These are phyloP conservation scores for Epicoccum nigrum DNA, from an alignment of 2,329 filamentous ascomycete genomes.

Conservation along the genomic window DNA sequence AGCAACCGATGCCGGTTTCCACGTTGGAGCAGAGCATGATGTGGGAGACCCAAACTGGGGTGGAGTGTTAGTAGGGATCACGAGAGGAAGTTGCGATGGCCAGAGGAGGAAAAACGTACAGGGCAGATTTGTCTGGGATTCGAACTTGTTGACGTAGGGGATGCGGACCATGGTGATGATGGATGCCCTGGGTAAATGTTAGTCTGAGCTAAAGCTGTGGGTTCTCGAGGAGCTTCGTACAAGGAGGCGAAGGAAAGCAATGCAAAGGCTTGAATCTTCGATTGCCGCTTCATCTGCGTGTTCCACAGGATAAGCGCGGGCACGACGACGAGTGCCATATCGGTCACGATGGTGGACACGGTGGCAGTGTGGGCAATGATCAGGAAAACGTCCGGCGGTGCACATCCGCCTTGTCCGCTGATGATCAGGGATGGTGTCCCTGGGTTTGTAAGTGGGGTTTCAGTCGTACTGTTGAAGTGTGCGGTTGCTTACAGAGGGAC, in stretches of 20 bases:
- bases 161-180: conserved; percentile 23
- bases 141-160: conserved; percentile 32
- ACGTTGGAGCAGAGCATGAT: conserved; percentile 33
- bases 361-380: conserved; percentile 31
- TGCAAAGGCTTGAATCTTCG: conserved; percentile 30
- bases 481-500: conserved; percentile 8
- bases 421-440: conserved; percentile 19
- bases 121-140: conserved; percentile 19
- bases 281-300: conserved; percentile 31
- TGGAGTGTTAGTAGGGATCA: not conserved
- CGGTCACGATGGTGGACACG: conserved; percentile 27
- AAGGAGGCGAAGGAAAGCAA: conserved; percentile 29
- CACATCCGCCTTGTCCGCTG: conserved; percentile 22
- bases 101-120: conserved; percentile 19
- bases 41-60: conserved; percentile 31
- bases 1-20: conserved; percentile 32
- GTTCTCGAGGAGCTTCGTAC: too few species aligned
- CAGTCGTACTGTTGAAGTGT: not conserved
- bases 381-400: conserved; percentile 24
- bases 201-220: not conserved
- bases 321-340: conserved; percentile 27
- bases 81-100: not conserved
- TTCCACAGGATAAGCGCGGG: conserved; percentile 33
- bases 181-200: conserved; percentile 4
- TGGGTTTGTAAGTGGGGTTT: not conserved